Conservation (phyloP, 1,139 yeast genomes). For the Wickerhamiella infanticola region DNA sequence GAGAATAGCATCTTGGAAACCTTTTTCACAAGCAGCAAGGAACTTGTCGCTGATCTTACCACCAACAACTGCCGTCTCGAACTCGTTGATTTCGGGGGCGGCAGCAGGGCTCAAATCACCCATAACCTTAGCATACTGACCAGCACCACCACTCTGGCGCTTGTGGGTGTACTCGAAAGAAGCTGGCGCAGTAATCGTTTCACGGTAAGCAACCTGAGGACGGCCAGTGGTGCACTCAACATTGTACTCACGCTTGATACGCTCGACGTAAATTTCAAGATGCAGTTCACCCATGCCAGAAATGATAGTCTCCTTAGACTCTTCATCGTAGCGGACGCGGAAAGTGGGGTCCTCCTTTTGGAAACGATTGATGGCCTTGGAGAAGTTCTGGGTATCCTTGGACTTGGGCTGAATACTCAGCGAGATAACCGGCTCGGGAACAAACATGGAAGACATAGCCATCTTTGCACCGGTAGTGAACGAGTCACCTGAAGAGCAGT, state of each 20-base stretch:
- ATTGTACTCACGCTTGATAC: constrained; percentile 94
- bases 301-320: constrained; percentile 88
- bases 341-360: constrained; percentile 98
- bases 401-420: constrained; percentile 78
- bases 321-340: constrained; percentile 78
- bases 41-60: constrained; percentile 95
- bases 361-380: constrained; percentile 92
- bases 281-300: constrained; percentile 99
- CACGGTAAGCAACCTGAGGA: constrained; percentile 97
- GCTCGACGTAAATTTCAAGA: constrained; percentile 89
- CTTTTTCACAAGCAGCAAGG: constrained; percentile 86
- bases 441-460: constrained; percentile 91
- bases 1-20: constrained; percentile 87
- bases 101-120: constrained; percentile 60
- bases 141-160: constrained; percentile 99
- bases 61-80: constrained; percentile 82
- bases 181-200: constrained; percentile 60
- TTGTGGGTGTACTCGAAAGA: constrained; percentile 91
- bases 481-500: constrained; percentile 98
- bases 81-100: constrained; percentile 38
- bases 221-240: constrained; percentile 92
- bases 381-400: constrained; percentile 77
- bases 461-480: constrained; percentile 64
- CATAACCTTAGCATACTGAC: constrained; percentile 95
- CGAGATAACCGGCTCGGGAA: constrained; percentile 96